phyloP scores from a whole-genome alignment of 345 rosid species.

The Turnera subulata region DNA sequence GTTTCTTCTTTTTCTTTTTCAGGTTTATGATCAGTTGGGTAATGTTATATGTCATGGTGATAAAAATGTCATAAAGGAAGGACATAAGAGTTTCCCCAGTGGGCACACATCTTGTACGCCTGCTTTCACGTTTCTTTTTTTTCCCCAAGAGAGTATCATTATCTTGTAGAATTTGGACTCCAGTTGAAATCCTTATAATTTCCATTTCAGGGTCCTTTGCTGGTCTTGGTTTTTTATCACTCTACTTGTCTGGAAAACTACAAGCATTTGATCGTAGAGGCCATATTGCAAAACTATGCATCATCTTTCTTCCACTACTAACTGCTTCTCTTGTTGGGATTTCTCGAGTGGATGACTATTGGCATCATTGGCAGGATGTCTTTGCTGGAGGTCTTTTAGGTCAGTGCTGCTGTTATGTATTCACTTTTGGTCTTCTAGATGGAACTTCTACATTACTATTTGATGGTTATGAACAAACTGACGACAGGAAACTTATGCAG shows the following conservation, averaged over 20 bases:
- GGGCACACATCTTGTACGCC: constrained; percentile 80
- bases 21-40: constrained; percentile 65
- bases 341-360: constrained; percentile 46
- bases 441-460: neutral
- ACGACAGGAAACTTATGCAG: constrained; percentile 27
- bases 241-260: constrained; percentile 44
- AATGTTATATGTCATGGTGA: constrained; percentile 78
- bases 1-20: constrained; percentile 11
- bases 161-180: neutral
- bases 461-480: constrained; percentile 4
- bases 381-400: constrained; percentile 43
- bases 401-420: constrained; percentile 12
- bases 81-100: constrained; percentile 90
- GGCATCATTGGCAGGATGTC: constrained; percentile 50
- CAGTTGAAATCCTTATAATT: neutral
- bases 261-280: constrained; percentile 37
- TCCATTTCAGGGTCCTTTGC: constrained; percentile 41
- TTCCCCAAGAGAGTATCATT: no score
- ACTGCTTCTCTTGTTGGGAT: constrained; percentile 37
- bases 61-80: constrained; percentile 62
- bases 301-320: constrained; percentile 31
- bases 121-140: neutral
- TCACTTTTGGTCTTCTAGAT: neutral
- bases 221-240: constrained; percentile 38
- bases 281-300: constrained; percentile 42